These are phyloP conservation scores for Aspergillus versicolor DNA, from an alignment of 2,329 filamentous ascomycete genomes.

Conservation along the genomic window DNA sequence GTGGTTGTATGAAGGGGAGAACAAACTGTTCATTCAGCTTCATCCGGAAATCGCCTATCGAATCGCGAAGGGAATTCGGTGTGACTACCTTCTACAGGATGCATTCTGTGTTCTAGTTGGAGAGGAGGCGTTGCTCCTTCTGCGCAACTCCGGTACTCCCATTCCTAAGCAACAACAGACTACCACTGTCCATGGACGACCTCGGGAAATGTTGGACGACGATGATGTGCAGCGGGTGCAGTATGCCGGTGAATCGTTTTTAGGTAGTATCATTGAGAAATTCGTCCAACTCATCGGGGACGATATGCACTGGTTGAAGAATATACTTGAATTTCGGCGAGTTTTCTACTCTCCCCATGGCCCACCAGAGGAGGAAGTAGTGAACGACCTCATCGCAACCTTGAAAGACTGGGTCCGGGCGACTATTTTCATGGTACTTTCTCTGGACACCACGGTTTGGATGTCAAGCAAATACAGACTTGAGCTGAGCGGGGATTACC, in stretches of 20 bases:
- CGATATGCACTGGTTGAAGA: constrained; percentile 41
- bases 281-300: constrained; percentile 34
- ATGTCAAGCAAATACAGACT: background rate
- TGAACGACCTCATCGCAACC: constrained; percentile 20
- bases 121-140: constrained; percentile 56
- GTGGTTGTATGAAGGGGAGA: constrained; percentile 59
- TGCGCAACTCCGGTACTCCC: constrained; percentile 18
- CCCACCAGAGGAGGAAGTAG: constrained; percentile 13
- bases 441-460: background rate
- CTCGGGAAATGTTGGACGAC: constrained; percentile 51
- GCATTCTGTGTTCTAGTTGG: constrained; percentile 63
- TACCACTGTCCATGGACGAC: constrained; percentile 49
- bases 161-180: constrained; percentile 13
- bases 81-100: constrained; percentile 34
- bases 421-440: constrained; percentile 25
- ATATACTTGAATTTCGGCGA: constrained; percentile 29
- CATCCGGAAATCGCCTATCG: constrained; percentile 62
- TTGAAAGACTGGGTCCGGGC: constrained; percentile 34
- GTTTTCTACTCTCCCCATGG: constrained; percentile 21
- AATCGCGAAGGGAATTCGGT: constrained; percentile 50
- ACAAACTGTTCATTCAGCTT: constrained; percentile 61
- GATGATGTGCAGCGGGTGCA: constrained; percentile 58
- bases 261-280: constrained; percentile 46
- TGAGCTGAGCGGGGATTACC: constrained; percentile 2
- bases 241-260: constrained; percentile 56